Conservation (phyloP, 495 filamentous ascomycete species). For the Penicillium argentinense region DNA sequence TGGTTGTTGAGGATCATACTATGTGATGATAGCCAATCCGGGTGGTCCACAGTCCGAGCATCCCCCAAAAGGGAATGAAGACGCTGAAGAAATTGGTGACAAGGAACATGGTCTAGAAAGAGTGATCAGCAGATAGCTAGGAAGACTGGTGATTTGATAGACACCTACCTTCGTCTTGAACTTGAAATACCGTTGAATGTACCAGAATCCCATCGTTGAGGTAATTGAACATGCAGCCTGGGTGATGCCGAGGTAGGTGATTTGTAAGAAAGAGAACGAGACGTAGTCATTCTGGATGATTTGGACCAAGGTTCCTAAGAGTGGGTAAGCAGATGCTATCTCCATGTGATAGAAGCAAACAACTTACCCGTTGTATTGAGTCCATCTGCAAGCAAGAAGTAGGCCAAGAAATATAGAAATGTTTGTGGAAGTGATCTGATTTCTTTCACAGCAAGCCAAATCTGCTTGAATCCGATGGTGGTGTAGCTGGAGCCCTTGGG, state of each 20-base stretch:
- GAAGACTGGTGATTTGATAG: too few relatives aligned
- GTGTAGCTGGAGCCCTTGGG: constrained; percentile 46
- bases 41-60: constrained; percentile 50
- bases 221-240: constrained; percentile 45
- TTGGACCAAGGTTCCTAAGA: constrained; percentile 38
- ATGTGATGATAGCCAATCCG: constrained; percentile 48
- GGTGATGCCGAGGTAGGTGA: constrained; percentile 49
- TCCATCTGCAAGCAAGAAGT: constrained; percentile 51
- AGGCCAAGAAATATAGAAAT: constrained; percentile 46
- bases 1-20: constrained; percentile 19
- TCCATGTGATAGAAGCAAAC: neutral
- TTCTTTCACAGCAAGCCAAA: constrained; percentile 44
- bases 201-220: constrained; percentile 53
- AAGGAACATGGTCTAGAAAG: constrained; percentile 50
- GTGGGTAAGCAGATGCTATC: neutral
- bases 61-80: constrained; percentile 51
- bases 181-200: constrained; percentile 48
- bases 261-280: constrained; percentile 48
- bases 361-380: constrained; percentile 48
- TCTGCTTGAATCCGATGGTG: constrained; percentile 50
- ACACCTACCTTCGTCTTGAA: constrained; percentile 51
- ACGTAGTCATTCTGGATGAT: constrained; percentile 50
- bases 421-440: constrained; percentile 45
- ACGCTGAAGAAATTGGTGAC: constrained; percentile 50
- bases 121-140: too few relatives aligned